phyloP scores from a whole-genome alignment of 306 rosid genomes.

The Quercus parvula region DNA sequence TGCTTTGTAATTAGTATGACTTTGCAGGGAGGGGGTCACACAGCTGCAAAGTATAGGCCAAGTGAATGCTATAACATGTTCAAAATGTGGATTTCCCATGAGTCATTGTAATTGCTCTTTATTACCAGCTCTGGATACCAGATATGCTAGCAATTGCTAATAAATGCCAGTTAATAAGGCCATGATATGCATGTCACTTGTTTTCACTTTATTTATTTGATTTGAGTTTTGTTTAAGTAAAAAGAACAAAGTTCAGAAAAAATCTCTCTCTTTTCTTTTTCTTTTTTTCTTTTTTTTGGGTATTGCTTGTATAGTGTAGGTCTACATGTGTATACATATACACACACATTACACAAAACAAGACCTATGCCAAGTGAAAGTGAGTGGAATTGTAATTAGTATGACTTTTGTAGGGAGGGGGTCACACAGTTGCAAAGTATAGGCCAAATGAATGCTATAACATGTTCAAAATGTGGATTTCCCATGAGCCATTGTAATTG shows the following conservation, averaged over 20 bases:
- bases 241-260: too few species aligned
- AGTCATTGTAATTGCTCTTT: background rate
- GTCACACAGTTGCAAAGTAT: conserved; percentile 21
- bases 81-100: conserved; percentile 16
- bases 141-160: background rate
- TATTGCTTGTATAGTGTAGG: too few species aligned
- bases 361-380: background rate
- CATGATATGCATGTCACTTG: background rate
- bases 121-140: background rate
- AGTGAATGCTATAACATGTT: conserved; percentile 31
- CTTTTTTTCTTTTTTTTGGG: too few species aligned
- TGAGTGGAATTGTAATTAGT: background rate
- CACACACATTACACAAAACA: too few species aligned
- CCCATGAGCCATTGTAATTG: conserved; percentile 4
- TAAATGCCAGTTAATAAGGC: background rate
- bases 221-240: too few species aligned
- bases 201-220: background rate
- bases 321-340: too few species aligned
- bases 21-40: conserved; percentile 24
- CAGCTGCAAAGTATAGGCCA: conserved; percentile 12
- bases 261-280: too few species aligned
- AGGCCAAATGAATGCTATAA: conserved; percentile 24
- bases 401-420: conserved; percentile 13
- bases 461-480: conserved; percentile 25
- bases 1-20: background rate